These are phyloP conservation scores for Hygrophorus russula DNA, from an alignment of 768 basidiomycete species.

Conservation along the genomic window DNA sequence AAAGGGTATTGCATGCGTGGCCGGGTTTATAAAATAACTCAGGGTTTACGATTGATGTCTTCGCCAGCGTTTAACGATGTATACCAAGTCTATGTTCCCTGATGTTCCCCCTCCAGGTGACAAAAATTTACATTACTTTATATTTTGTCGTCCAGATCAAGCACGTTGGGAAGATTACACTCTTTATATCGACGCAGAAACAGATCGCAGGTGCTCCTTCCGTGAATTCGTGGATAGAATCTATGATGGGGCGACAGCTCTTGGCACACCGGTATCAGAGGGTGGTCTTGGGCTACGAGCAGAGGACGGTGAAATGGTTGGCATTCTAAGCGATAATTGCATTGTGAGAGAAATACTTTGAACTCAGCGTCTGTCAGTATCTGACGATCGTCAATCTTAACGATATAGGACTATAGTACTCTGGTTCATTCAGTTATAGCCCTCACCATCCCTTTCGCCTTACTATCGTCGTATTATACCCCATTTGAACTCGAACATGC, in stretches of 20 bases:
- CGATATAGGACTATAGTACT: constrained; percentile 43
- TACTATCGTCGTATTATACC: constrained; percentile 46
- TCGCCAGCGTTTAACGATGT: constrained; percentile 24
- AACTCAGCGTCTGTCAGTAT: not conserved
- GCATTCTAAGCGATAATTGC: constrained; percentile 61
- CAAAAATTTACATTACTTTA: constrained; percentile 41
- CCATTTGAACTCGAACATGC: constrained; percentile 43
- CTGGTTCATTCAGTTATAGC: constrained; percentile 37
- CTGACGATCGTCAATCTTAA: not conserved
- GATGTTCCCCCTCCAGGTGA: constrained; percentile 37
- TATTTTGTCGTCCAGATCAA: constrained; percentile 46
- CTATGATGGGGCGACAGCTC: constrained; percentile 43
- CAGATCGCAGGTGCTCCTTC: constrained; percentile 33
- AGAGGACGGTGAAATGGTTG: constrained; percentile 46
- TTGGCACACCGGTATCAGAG: constrained; percentile 30
- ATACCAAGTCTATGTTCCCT: constrained; percentile 46
- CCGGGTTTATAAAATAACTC: no score
- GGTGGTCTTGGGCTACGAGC: constrained; percentile 47
- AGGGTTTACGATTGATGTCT: no score
- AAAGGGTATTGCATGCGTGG: no score
- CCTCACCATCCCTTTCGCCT: constrained; percentile 39
- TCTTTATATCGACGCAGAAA: constrained; percentile 42
- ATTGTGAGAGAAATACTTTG: constrained; percentile 30
- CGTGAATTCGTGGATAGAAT: constrained; percentile 41
- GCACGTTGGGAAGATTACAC: constrained; percentile 44